Conservation (phyloP, 208 protist genomes). For the Leishmania arabica region DNA sequence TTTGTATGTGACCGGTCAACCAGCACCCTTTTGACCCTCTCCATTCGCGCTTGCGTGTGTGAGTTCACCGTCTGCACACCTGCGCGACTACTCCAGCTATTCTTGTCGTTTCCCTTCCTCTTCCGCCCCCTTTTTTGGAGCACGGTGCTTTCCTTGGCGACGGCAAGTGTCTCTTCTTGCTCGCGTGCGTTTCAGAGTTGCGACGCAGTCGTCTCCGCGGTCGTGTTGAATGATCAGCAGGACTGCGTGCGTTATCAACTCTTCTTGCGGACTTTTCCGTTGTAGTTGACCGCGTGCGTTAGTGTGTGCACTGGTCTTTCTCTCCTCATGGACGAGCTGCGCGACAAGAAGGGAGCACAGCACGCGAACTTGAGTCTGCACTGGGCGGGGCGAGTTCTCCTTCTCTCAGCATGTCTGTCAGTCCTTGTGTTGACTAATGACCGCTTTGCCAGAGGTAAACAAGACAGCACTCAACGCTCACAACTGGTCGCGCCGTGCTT, state of each 20-base stretch:
- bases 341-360: neutral
- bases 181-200: neutral
- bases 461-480: neutral
- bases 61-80: neutral
- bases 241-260: neutral
- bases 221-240: neutral
- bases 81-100: neutral
- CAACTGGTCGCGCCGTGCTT: neutral
- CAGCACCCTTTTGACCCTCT: neutral
- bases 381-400: neutral
- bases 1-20: neutral
- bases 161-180: neutral
- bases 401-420: conserved; percentile 1
- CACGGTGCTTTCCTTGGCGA: neutral
- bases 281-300: neutral
- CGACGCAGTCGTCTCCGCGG: neutral
- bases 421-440: neutral
- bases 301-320: neutral
- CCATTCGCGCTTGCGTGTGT: neutral
- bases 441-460: neutral
- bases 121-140: neutral
- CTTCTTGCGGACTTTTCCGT: neutral
- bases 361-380: neutral
- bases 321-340: neutral
- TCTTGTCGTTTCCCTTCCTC: neutral